Percentiles rank a stretch among this genome's conserved stretches.
Evolutionary conservation across 1,284 basidiomycete species (phyloP).

Genomic region (Naganishia albida): DNA sequence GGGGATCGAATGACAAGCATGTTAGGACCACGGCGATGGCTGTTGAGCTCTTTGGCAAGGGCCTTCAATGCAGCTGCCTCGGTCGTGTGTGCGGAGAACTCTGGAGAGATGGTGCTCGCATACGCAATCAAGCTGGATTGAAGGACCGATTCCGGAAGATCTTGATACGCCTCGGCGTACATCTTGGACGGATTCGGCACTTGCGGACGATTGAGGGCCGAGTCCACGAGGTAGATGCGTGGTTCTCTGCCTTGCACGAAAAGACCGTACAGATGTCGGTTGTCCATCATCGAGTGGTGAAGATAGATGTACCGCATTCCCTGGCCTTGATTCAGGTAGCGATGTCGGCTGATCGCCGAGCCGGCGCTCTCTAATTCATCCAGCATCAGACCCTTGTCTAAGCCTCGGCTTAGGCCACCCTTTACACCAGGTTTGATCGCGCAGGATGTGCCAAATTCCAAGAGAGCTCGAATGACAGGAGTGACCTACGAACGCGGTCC

Average conservation of each 20-base stretch:
- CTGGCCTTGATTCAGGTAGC: slow-evolving; percentile 74
- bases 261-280: slow-evolving; percentile 86
- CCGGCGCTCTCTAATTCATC: slow-evolving; percentile 71
- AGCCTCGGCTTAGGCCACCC: slow-evolving; percentile 78
- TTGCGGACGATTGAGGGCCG: slow-evolving; percentile 77
- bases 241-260: slow-evolving; percentile 74
- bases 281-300: slow-evolving; percentile 79
- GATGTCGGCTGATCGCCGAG: slow-evolving; percentile 63
- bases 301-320: slow-evolving; percentile 83
- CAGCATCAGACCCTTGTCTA: slow-evolving; percentile 83
- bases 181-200: slow-evolving; percentile 73
- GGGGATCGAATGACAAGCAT: slow-evolving; percentile 82
- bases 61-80: slow-evolving; percentile 81
- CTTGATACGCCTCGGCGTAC: slow-evolving; percentile 62
- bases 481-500: no score
- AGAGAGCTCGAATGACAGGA: slow-evolving; percentile 75
- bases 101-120: slow-evolving; percentile 68
- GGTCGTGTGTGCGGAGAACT: slow-evolving; percentile 72
- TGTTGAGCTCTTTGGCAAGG: slow-evolving; percentile 80
- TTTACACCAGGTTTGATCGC: slow-evolving; percentile 64
- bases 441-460: slow-evolving; percentile 84
- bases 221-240: slow-evolving; percentile 87
- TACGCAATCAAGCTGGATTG: slow-evolving; percentile 58
- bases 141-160: slow-evolving; percentile 55
- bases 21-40: slow-evolving; percentile 60